These are phyloP conservation scores for Sungouiozyma ichnusensis DNA, from an alignment of 805 yeast species.

Conservation along the genomic window DNA sequence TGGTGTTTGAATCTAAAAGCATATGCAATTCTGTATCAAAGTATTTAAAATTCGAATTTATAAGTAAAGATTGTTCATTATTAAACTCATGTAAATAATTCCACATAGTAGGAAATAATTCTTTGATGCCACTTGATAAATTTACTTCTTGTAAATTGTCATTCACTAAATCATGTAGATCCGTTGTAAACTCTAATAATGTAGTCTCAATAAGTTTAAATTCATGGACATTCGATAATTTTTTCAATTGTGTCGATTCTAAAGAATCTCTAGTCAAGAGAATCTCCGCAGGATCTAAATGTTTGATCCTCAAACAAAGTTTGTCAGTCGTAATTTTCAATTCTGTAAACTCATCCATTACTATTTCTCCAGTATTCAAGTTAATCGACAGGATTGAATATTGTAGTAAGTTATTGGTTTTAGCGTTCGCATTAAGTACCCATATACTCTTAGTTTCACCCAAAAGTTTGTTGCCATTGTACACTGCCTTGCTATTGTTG, in stretches of 20 bases:
- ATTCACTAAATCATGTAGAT: constrained; percentile 6
- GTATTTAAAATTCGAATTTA: constrained; percentile 39
- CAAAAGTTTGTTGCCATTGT: constrained; percentile 36
- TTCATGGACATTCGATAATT: background rate
- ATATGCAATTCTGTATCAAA: constrained; percentile 36
- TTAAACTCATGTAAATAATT: constrained; percentile 53
- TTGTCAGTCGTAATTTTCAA: constrained; percentile 39
- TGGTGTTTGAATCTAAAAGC: constrained; percentile 53
- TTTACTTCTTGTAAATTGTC: constrained; percentile 17
- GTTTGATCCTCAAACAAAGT: constrained; percentile 62
- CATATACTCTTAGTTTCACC: constrained; percentile 25
- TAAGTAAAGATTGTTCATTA: constrained; percentile 44
- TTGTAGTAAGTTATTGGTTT: constrained; percentile 11
- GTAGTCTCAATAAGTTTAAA: constrained; percentile 1
- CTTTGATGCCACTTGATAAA: constrained; percentile 16
- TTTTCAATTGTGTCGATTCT: background rate
- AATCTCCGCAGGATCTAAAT: constrained; percentile 71
- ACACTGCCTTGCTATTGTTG: constrained; percentile 11
- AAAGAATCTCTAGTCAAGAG: constrained; percentile 20
- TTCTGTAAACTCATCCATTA: constrained; percentile 64
- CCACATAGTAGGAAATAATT: constrained; percentile 35
- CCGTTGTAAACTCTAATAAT: constrained; percentile 2
- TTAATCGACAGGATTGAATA: constrained; percentile 37
- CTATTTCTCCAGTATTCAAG: constrained; percentile 70
- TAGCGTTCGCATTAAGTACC: constrained; percentile 17